Evolutionary conservation across 345 rosid species (phyloP), one percentile per base, ranked within the genome.

Genomic region (Turritis glabra): DNA sequence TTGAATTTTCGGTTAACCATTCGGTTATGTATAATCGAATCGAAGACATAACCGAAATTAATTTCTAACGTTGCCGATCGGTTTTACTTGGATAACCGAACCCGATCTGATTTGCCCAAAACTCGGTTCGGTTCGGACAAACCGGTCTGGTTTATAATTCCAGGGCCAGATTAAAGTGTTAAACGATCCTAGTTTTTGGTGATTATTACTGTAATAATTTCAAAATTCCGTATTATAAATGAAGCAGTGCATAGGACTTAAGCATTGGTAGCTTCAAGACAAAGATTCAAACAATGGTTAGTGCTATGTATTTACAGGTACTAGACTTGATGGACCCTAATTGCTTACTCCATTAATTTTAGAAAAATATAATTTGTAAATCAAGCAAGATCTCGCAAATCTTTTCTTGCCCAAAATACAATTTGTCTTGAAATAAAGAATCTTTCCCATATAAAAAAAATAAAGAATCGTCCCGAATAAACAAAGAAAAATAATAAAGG

Each of bases 261-360:
- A 63, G 63, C 70, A 72, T 21, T 33, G 33, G 33, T 40, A 64
- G 64, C 77, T 73, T 53, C 15, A n/a, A 73, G 64, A 41, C 46
- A 30, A 73, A 73, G 64, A 30, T 52, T 43, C 21, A 25, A 30
- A 54, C 43, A 41, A 40, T 71, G 30, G 48, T 5, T 58, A 60
- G 60, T 60, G 60, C 30, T 48, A 35, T 59, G 4, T 17, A 25
- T 43, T 37, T 37, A 44, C 25, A 46, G 48, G 27, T 71, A 60
- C 50, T 50, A 37, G 50, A 26, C 51, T 25, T 61, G 37, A 66
- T 25, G 13, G 60, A 29, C 7, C 43, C 52, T 29, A 72, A 27
- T 51, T 19, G 43, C 32, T 37, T 27, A 51, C 68, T 61, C 52
- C 52, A 72, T 72, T 61, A 29, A 15, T 30, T 30, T 27, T 27